A percentile compares a stretch with the other conserved stretches of the same genome.
Evolutionary conservation across 1,284 basidiomycete species (phyloP).

Genomic region (Anthracocystis setariae): DNA sequence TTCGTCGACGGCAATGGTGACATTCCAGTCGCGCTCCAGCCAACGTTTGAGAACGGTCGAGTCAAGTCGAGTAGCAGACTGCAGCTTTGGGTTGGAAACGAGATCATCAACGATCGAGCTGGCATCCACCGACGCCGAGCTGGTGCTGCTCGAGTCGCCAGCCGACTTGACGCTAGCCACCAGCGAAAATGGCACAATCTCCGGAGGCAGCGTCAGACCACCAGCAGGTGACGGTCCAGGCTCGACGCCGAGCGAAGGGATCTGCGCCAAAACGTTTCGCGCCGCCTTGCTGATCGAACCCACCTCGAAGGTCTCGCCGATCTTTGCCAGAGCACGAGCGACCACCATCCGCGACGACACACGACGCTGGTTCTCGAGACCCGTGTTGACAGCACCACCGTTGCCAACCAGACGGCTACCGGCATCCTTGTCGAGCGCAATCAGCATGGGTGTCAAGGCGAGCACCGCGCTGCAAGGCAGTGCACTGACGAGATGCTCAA

Average conservation of each 20-base stretch:
- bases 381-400: slow-evolving; percentile 34
- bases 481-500: slow-evolving; percentile 77
- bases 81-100: slow-evolving; percentile 49
- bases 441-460: slow-evolving; percentile 84
- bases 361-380: slow-evolving; percentile 69
- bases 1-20: slow-evolving; percentile 58
- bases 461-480: slow-evolving; percentile 79
- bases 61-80: slow-evolving; percentile 47
- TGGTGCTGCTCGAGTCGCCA: slow-evolving; percentile 38
- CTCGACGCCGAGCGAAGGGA: slow-evolving; percentile 45
- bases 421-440: slow-evolving; percentile 77
- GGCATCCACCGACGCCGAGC: slow-evolving; percentile 35
- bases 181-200: slow-evolving; percentile 44
- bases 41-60: slow-evolving; percentile 47
- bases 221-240: slow-evolving; percentile 40
- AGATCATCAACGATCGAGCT: slow-evolving; percentile 40
- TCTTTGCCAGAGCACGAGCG: slow-evolving; percentile 74
- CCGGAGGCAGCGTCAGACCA: slow-evolving; percentile 42
- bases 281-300: slow-evolving; percentile 24
- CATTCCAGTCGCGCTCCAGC: slow-evolving; percentile 64
- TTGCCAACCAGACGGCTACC: slow-evolving; percentile 68
- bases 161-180: slow-evolving; percentile 29
- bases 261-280: slow-evolving; percentile 34
- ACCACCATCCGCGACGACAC: slow-evolving; percentile 76
- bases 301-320: slow-evolving; percentile 79